Evolutionary conservation across 2,329 filamentous ascomycete genomes (phyloP).

Genomic region (Aspergillus calidoustus): DNA sequence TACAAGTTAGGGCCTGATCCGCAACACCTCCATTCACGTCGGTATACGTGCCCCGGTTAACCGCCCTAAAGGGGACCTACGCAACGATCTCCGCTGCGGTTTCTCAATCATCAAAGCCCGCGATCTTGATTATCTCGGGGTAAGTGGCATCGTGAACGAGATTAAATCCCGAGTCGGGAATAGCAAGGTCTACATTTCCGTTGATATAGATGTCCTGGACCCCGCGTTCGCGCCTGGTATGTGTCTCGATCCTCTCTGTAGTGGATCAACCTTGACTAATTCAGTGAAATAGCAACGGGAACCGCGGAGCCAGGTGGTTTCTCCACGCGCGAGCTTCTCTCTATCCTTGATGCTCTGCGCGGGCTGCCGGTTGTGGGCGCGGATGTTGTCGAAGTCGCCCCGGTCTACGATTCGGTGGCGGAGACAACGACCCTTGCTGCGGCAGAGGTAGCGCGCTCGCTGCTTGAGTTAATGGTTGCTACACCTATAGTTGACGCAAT

Average conservation of each 20-base stretch:
- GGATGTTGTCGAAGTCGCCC: slow-evolving; percentile 62
- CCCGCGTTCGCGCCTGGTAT: slow-evolving; percentile 58
- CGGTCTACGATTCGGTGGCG: slow-evolving; percentile 59
- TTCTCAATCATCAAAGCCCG: slow-evolving; percentile 59
- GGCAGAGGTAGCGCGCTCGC: slow-evolving; percentile 58
- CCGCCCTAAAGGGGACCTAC: slow-evolving; percentile 56
- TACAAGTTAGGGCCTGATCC: slow-evolving; percentile 49
- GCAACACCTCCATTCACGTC: slow-evolving; percentile 60
- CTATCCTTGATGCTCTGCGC: slow-evolving; percentile 56
- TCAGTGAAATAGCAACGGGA: slow-evolving; percentile 49
- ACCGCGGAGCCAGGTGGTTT: slow-evolving; percentile 62
- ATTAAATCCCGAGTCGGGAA: slow-evolving; percentile 53
- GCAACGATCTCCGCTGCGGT: slow-evolving; percentile 58
- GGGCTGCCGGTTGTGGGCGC: slow-evolving; percentile 58
- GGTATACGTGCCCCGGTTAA: slow-evolving; percentile 59
- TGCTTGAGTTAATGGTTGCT: slow-evolving; percentile 48
- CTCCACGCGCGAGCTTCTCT: slow-evolving; percentile 59
- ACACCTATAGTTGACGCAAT: slow-evolving; percentile 8
- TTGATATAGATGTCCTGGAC: slow-evolving; percentile 63
- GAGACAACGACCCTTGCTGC: slow-evolving; percentile 60
- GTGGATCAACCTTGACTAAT: neutral
- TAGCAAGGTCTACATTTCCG: slow-evolving; percentile 58
- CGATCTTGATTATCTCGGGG: slow-evolving; percentile 57
- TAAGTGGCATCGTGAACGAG: slow-evolving; percentile 52
- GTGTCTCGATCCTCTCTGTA: slow-evolving; percentile 2